Percentiles rank a stretch among this genome's conserved stretches.
Evolutionary conservation across 2,329 filamentous ascomycete species (phyloP).

Genomic region (Phialophora tarda): DNA sequence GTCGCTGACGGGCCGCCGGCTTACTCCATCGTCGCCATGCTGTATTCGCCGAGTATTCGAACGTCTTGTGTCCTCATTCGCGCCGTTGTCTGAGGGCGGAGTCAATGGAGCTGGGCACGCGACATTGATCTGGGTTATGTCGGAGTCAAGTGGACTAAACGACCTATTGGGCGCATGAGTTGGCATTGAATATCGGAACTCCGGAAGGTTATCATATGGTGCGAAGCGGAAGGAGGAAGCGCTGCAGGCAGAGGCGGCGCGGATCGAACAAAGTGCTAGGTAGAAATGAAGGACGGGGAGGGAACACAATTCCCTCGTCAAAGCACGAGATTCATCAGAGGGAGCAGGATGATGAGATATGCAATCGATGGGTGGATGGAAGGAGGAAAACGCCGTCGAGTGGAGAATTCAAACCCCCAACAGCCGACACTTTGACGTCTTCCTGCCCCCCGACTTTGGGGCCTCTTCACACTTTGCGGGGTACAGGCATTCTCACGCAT

Average conservation of each 20-base stretch:
- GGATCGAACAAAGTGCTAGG: neutral
- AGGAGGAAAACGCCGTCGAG: constrained; percentile 13
- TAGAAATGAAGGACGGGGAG: constrained; percentile 6
- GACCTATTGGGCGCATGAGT: constrained; percentile 35
- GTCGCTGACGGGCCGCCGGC: constrained; percentile 22
- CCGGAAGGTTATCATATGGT: constrained; percentile 37
- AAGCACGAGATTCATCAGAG: constrained; percentile 20
- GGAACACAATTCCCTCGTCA: constrained; percentile 11
- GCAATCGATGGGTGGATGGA: constrained; percentile 15
- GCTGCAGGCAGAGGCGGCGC: neutral
- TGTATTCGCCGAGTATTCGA: constrained; percentile 13
- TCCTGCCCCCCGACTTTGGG: constrained; percentile 10
- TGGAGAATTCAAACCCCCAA: constrained; percentile 8
- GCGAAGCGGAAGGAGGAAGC: neutral
- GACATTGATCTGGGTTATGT: constrained; percentile 30
- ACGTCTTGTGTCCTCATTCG: constrained; percentile 17
- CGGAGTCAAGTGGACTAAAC: constrained; percentile 23
- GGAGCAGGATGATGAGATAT: constrained; percentile 22
- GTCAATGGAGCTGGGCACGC: constrained; percentile 35
- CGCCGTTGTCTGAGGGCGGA: constrained; percentile 33
- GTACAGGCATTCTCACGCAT: constrained; percentile 1
- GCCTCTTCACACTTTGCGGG: constrained; percentile 15
- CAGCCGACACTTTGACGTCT: neutral
- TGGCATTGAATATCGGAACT: constrained; percentile 37
- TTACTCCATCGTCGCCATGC: constrained; percentile 24